Evolutionary conservation across 2,329 filamentous ascomycete genomes (phyloP).

Genomic region (Calonectria pteridis): DNA sequence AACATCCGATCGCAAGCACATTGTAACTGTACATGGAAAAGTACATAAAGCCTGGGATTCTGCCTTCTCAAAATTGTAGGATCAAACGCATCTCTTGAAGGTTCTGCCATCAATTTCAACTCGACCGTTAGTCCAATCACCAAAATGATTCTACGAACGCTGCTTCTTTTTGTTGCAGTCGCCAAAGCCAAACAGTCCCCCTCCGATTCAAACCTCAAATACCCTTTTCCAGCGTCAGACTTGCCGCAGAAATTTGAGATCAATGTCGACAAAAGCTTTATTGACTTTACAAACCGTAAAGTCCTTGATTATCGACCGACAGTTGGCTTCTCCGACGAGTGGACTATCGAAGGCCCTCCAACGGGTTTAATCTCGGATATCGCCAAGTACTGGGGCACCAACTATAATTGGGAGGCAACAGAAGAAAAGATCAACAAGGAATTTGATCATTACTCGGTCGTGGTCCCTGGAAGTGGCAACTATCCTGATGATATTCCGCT

Average conservation of each 20-base stretch:
- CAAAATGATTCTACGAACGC: not conserved
- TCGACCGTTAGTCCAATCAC: not conserved
- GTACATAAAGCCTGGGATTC: not conserved
- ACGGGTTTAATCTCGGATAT: not conserved
- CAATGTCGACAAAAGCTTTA: not conserved
- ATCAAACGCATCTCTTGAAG: fast-evolving
- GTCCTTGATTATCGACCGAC: not conserved
- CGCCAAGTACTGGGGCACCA: not conserved
- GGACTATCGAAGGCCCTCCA: not conserved
- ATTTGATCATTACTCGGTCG: not conserved
- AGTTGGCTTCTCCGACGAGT: not conserved
- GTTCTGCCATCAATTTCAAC: not conserved
- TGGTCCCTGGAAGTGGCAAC: not conserved
- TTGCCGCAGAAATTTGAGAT: not conserved
- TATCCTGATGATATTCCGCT: conserved; percentile 10
- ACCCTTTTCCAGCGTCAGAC: not conserved
- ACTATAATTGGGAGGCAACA: not conserved
- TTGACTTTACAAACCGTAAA: not conserved
- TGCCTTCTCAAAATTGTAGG: not conserved
- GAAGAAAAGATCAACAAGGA: not conserved
- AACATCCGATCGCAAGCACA: not conserved
- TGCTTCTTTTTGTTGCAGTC: not conserved
- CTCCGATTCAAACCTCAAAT: not conserved
- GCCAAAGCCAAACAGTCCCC: not conserved
- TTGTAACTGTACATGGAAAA: not conserved